These are phyloP conservation scores for Apiospora phragmitis DNA, from an alignment of 2,329 filamentous ascomycete species.

Conservation along the genomic window DNA sequence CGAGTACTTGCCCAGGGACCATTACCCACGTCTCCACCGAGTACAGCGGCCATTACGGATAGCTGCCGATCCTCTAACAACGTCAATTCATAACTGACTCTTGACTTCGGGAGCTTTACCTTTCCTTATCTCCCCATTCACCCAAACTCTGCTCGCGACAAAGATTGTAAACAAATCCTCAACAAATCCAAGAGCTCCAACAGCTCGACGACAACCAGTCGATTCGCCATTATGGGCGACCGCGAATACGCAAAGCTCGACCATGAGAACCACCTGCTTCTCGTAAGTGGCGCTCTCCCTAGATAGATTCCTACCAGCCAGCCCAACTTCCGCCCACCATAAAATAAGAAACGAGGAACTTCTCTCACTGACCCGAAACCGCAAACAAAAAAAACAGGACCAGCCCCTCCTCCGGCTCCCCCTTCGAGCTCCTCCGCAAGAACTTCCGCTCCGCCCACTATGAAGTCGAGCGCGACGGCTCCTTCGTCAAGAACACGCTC, in stretches of 20 bases:
- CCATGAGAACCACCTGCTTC: constrained; percentile 72
- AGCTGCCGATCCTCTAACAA: constrained; percentile 4
- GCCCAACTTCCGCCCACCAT: constrained; percentile 7
- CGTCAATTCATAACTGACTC: constrained; percentile 2
- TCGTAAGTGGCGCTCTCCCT: constrained; percentile 48
- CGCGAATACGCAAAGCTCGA: constrained; percentile 60
- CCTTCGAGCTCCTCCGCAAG: constrained; percentile 87
- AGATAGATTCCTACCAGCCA: not conserved
- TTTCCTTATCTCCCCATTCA: not conserved
- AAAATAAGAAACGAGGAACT: not conserved
- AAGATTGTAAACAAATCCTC: not conserved
- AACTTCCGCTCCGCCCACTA: constrained; percentile 89
- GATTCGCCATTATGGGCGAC: constrained; percentile 5
- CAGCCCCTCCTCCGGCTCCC: constrained; percentile 92
- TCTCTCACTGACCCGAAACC: not conserved
- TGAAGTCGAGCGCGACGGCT: constrained; percentile 70
- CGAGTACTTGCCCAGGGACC: no score
- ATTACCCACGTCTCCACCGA: no score
- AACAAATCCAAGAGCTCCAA: not conserved
- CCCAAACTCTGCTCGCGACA: not conserved
- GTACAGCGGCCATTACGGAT: no score
- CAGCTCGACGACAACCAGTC: not conserved
- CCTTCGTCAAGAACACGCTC: constrained; percentile 60
- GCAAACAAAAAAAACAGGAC: constrained; percentile 57
- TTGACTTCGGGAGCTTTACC: not conserved